Evolutionary conservation across 2,329 filamentous ascomycete genomes (phyloP).

Genomic region (Mollisia scopiformis): DNA sequence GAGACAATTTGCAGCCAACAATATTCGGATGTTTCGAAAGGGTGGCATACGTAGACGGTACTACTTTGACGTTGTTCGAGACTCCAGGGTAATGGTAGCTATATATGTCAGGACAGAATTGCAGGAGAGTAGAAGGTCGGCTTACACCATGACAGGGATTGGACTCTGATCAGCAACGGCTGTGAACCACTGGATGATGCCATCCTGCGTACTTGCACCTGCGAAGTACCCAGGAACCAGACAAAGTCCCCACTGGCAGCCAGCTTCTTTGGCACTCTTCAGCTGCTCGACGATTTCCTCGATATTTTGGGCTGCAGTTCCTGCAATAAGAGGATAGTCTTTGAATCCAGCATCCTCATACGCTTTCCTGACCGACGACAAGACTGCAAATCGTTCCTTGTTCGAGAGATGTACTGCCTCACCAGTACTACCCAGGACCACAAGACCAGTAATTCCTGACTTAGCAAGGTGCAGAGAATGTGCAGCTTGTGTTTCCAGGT

Average conservation of each 20-base stretch:
- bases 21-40: slow-evolving; percentile 68
- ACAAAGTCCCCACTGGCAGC: slow-evolving; percentile 64
- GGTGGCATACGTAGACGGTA: slow-evolving; percentile 56
- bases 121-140: slow-evolving; percentile 8
- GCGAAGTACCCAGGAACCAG: slow-evolving; percentile 70
- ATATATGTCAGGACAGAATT: not conserved
- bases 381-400: slow-evolving; percentile 56
- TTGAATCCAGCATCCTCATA: slow-evolving; percentile 57
- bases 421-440: slow-evolving; percentile 65
- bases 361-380: slow-evolving; percentile 55
- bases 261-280: slow-evolving; percentile 53
- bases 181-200: slow-evolving; percentile 62
- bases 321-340: slow-evolving; percentile 62
- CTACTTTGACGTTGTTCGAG: slow-evolving; percentile 64
- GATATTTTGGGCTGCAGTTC: slow-evolving; percentile 59
- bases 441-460: slow-evolving; percentile 61
- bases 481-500: slow-evolving; percentile 57
- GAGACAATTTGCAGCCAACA: slow-evolving; percentile 70
- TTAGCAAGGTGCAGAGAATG: slow-evolving; percentile 63
- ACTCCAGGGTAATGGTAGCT: slow-evolving; percentile 64
- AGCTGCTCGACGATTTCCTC: slow-evolving; percentile 57
- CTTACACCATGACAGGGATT: slow-evolving; percentile 62
- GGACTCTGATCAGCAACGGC: slow-evolving; percentile 62
- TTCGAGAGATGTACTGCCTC: slow-evolving; percentile 64
- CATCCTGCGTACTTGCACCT: slow-evolving; percentile 57